Evolutionary conservation across 2,329 filamentous ascomycete species (phyloP).

Genomic region (Fusarium nygamai): DNA sequence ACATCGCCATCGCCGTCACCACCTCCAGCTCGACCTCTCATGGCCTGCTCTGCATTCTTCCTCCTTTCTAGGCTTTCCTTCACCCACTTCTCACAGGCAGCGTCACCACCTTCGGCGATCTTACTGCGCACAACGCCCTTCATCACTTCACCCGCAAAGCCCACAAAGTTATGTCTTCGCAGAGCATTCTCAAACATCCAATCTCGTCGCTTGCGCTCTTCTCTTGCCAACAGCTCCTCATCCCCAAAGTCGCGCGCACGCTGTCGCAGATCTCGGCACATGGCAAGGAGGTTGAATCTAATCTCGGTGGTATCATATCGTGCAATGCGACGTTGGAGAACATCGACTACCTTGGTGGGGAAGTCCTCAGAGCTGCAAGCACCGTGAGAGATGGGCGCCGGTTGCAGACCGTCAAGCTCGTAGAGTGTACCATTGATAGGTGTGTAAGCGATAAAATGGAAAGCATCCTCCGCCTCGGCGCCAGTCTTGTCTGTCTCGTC

Average conservation of each 20-base stretch:
- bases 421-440: constrained; percentile 82
- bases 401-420: constrained; percentile 94
- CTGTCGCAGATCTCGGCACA: constrained; percentile 84
- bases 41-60: constrained; percentile 50
- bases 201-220: constrained; percentile 83
- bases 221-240: constrained; percentile 76
- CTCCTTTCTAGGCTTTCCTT: constrained; percentile 71
- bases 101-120: constrained; percentile 70
- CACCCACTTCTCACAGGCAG: constrained; percentile 78
- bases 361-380: constrained; percentile 76
- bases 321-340: constrained; percentile 83
- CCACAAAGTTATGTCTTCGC: constrained; percentile 93
- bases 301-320: constrained; percentile 90
- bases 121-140: constrained; percentile 85
- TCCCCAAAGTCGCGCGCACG: constrained; percentile 86
- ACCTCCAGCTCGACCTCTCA: constrained; percentile 45
- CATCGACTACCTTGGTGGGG: constrained; percentile 82
- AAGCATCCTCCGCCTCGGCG: constrained; percentile 81
- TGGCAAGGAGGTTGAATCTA: constrained; percentile 93
- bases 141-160: constrained; percentile 89
- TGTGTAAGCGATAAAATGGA: constrained; percentile 98
- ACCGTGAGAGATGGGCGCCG: constrained; percentile 90
- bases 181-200: constrained; percentile 98
- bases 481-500: constrained; percentile 81
- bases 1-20: constrained; percentile 52